Conservation (phyloP, 306 rosid species). For the Quercus glauca region DNA sequence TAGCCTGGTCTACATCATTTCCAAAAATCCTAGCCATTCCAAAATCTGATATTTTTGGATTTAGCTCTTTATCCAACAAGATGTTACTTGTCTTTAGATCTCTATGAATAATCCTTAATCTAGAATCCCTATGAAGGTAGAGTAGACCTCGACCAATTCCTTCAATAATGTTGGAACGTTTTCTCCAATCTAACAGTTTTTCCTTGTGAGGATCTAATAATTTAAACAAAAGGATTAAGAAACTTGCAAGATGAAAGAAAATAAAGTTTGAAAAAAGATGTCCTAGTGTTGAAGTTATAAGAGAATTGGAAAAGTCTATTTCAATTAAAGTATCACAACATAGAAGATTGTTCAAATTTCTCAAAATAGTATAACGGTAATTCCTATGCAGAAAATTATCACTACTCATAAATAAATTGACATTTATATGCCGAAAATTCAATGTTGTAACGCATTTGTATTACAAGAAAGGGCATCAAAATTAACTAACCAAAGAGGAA, state of each 20-base stretch:
- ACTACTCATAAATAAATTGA: too few relatives aligned
- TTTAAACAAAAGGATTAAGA: neutral
- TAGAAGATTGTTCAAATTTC: too few relatives aligned
- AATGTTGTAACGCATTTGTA: too few relatives aligned
- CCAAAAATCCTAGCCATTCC: constrained; percentile 23
- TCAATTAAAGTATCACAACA: neutral
- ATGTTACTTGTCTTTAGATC: constrained; percentile 17
- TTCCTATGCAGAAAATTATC: too few relatives aligned
- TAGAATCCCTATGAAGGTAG: constrained; percentile 24
- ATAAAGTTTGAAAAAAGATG: too few relatives aligned
- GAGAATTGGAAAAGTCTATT: neutral
- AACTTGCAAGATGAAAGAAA: neutral
- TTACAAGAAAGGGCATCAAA: neutral
- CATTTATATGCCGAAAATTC: too few relatives aligned
- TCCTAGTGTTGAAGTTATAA: too few relatives aligned
- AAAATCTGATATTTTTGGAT: constrained; percentile 28
- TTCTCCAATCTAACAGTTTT: constrained; percentile 21
- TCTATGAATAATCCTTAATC: constrained; percentile 18
- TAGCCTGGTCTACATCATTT: neutral
- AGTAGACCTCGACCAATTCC: constrained; percentile 19
- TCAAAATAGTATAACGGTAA: neutral
- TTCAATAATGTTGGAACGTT: constrained; percentile 16
- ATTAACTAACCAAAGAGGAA: constrained; percentile 39
- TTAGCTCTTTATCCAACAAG: constrained; percentile 13
- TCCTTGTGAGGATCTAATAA: constrained; percentile 21